A percentile compares a stretch with the other conserved stretches of the same genome.
phyloP scores from a whole-genome alignment of 495 filamentous ascomycete species.

The Lasiosphaeria hispida region DNA sequence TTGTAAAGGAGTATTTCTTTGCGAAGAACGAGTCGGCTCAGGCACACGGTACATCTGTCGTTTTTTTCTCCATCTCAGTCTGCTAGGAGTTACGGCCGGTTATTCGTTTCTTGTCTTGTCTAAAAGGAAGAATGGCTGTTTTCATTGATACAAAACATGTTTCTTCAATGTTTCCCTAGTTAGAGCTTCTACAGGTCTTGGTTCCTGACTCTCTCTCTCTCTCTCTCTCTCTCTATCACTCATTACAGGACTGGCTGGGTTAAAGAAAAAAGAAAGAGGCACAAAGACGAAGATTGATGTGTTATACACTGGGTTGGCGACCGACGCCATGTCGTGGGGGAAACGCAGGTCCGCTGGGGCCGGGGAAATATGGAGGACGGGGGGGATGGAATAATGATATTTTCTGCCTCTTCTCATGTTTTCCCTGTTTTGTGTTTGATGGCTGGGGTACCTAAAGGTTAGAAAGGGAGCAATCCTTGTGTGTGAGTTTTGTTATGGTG shows the following conservation, averaged over 20 bases:
- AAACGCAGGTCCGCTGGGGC: background rate
- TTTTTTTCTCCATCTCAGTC: background rate
- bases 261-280: too few species aligned
- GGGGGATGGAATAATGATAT: background rate
- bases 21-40: background rate
- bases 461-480: slow-evolving; percentile 11
- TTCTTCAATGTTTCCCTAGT: too few species aligned
- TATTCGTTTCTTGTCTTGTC: background rate
- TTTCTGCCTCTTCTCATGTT: background rate
- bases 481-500: too few species aligned
- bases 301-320: too few species aligned
- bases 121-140: slow-evolving; percentile 4
- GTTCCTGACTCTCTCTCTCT: too few species aligned
- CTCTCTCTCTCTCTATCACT: too few species aligned
- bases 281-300: too few species aligned
- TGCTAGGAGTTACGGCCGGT: background rate
- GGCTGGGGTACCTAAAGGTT: slow-evolving; percentile 3
- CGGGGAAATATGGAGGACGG: background rate
- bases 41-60: background rate
- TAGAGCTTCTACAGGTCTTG: too few species aligned
- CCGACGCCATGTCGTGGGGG: background rate
- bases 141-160: background rate
- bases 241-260: too few species aligned
- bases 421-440: too few species aligned
- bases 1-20: too few species aligned